Conservation (phyloP, 805 yeast genomes). For the Metschnikowia lachancei region DNA sequence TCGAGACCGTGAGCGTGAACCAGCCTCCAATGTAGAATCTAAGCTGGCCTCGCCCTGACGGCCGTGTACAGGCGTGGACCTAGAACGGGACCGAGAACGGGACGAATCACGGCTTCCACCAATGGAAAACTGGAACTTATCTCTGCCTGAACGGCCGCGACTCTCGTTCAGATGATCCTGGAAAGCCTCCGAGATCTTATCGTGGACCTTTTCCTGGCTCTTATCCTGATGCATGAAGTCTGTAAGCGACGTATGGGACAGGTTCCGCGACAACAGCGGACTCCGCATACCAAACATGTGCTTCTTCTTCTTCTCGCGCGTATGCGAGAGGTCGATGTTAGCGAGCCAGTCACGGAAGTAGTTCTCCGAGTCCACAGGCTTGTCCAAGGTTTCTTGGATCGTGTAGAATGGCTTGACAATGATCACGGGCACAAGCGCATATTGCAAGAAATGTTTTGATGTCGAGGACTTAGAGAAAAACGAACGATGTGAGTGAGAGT, state of each 20-base stretch:
- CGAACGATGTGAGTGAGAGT: slow-evolving; percentile 20
- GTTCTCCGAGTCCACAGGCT: slow-evolving; percentile 32
- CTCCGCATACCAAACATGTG: slow-evolving; percentile 15
- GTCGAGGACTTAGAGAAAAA: slow-evolving; percentile 36
- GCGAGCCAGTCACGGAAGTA: slow-evolving; percentile 38
- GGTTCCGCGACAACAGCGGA: slow-evolving; percentile 15
- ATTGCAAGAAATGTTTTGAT: slow-evolving; percentile 41
- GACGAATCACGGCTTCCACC: slow-evolving; percentile 11
- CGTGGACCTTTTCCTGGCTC: slow-evolving; percentile 1
- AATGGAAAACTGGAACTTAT: slow-evolving; percentile 2
- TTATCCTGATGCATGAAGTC: slow-evolving; percentile 10
- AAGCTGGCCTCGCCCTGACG: background rate
- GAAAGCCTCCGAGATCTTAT: slow-evolving; percentile 2
- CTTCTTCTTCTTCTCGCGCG: slow-evolving; percentile 20
- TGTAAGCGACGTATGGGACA: slow-evolving; percentile 14
- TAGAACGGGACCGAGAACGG: slow-evolving; percentile 10
- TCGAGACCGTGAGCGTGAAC: slow-evolving; percentile 13
- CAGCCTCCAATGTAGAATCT: slow-evolving; percentile 5
- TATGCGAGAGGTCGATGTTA: slow-evolving; percentile 23
- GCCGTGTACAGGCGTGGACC: background rate
- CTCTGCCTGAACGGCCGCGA: slow-evolving; percentile 6
- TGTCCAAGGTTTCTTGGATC: slow-evolving; percentile 28
- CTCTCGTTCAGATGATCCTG: slow-evolving; percentile 1
- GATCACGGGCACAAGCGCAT: slow-evolving; percentile 45
- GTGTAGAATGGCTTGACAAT: slow-evolving; percentile 41